These are phyloP conservation scores for Metschnikowia shivogae DNA, from an alignment of 805 yeast genomes.

Conservation along the genomic window DNA sequence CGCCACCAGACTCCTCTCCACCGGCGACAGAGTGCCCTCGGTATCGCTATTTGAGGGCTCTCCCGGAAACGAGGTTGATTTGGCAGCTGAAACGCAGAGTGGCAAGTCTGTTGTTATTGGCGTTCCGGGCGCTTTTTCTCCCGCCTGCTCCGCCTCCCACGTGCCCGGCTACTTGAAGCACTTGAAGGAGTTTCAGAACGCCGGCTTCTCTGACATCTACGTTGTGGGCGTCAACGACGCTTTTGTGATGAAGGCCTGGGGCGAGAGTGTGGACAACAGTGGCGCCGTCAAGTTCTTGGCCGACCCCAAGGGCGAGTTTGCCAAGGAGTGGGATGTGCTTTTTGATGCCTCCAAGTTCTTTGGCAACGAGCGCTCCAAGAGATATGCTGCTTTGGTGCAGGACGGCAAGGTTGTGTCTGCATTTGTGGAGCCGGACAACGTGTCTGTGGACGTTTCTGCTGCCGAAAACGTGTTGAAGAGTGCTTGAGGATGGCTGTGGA, in stretches of 20 bases:
- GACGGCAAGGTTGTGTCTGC: slow-evolving; percentile 65
- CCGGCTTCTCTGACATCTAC: slow-evolving; percentile 61
- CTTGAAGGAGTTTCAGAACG: slow-evolving; percentile 48
- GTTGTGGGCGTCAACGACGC: slow-evolving; percentile 83
- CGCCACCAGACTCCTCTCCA: slow-evolving; percentile 32
- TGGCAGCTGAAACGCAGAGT: slow-evolving; percentile 42
- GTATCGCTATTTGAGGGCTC: slow-evolving; percentile 54
- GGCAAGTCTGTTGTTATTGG: slow-evolving; percentile 53
- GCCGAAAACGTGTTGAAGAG: slow-evolving; percentile 42
- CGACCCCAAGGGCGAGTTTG: slow-evolving; percentile 75
- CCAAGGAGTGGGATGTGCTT: slow-evolving; percentile 56
- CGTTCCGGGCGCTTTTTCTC: slow-evolving; percentile 67
- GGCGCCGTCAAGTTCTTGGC: slow-evolving; percentile 57
- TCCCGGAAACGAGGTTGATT: slow-evolving; percentile 59
- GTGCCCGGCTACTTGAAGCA: slow-evolving; percentile 68
- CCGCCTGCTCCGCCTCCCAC: slow-evolving; percentile 69
- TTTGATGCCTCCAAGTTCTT: slow-evolving; percentile 76
- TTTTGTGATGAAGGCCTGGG: slow-evolving; percentile 83
- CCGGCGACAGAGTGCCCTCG: slow-evolving; percentile 62
- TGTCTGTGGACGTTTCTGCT: slow-evolving; percentile 55
- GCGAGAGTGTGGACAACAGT: slow-evolving; percentile 33
- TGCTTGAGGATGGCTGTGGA: background rate
- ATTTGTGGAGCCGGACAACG: slow-evolving; percentile 78
- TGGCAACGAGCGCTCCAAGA: slow-evolving; percentile 70
- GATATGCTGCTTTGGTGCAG: slow-evolving; percentile 73